Evolutionary conservation across 495 filamentous ascomycete genomes (phyloP), one percentile per base, ranked within the genome.

Genomic region (Neurospora hispaniola): DNA sequence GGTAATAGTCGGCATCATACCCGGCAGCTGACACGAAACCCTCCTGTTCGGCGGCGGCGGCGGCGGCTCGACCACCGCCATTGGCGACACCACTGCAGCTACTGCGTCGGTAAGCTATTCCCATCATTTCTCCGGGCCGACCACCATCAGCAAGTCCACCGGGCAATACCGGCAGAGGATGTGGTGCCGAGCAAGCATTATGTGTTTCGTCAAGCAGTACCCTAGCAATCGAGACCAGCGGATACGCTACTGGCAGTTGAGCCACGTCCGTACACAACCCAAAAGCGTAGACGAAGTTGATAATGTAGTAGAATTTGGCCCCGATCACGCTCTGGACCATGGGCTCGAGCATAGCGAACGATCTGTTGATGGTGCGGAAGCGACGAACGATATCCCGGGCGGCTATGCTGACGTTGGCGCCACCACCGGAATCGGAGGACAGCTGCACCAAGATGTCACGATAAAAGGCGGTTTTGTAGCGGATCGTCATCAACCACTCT

Each of bases 401-500:
- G 6, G 54, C 54, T 18, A 35, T 62, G 54, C 23, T 62, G 54
- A 35, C 27, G 14, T 16, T 62, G 6, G 54, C 3, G 20, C 42
- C 6, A 43, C 42, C 14, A 6, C 5, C 27, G 5, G 54, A 12
- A 9, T 35, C 54, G 3, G 54, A 62, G 6, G 54, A 62, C 14
- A 62, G 54, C 27, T 62, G 54, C 12, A 62, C 27, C 0, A 71
- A 69, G 3, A 18, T 70, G 38, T 69, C 70, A 4, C 73, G 73
- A 43, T 76, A 71, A 11, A 75, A 42, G 1, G 73, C 74, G 40
- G 76, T 73, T 66, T 76, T 75, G 70, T 74, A 76, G 23, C 76
- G 73, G 71, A 76, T 66, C 31, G 74, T 75, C 46, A 72, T 74
- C 38, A 76, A 42, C 76, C 76, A 78, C 44, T 76, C 76, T 66